Percentiles rank a stretch among this genome's conserved stretches.
Evolutionary conservation across 2,329 filamentous ascomycete species (phyloP).

Genomic region (Colletotrichum phormii): DNA sequence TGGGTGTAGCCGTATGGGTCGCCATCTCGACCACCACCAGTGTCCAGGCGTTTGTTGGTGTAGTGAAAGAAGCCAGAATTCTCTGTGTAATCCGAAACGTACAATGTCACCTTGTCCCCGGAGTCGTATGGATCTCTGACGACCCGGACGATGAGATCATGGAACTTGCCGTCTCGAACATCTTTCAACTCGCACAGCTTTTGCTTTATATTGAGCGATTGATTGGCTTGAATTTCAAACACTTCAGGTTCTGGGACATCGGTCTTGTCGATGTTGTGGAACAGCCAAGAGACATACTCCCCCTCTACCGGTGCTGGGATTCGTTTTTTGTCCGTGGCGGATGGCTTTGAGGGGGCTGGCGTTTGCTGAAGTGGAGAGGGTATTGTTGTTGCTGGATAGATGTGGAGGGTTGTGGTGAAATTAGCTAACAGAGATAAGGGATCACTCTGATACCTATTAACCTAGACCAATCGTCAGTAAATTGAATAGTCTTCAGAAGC

Average conservation of each 20-base stretch:
- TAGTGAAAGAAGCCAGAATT: slow-evolving; percentile 73
- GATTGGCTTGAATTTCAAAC: slow-evolving; percentile 53
- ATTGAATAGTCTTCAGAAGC: slow-evolving; percentile 2
- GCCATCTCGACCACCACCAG: slow-evolving; percentile 53
- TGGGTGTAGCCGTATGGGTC: slow-evolving; percentile 67
- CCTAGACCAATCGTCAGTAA: slow-evolving; percentile 44
- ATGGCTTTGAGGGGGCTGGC: slow-evolving; percentile 39
- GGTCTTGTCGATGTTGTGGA: slow-evolving; percentile 56
- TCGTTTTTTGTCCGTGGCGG: slow-evolving; percentile 38
- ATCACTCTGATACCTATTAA: slow-evolving; percentile 51
- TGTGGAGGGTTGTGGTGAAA: slow-evolving; percentile 53
- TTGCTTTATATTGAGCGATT: slow-evolving; percentile 57
- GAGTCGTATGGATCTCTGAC: slow-evolving; percentile 61
- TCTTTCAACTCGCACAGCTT: slow-evolving; percentile 77
- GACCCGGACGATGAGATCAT: slow-evolving; percentile 79
- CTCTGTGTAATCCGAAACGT: slow-evolving; percentile 85
- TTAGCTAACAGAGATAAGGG: slow-evolving; percentile 58
- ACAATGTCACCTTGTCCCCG: slow-evolving; percentile 68
- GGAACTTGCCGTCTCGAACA: slow-evolving; percentile 66
- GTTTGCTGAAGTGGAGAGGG: slow-evolving; percentile 50
- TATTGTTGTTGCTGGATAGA: slow-evolving; percentile 56
- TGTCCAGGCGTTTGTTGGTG: slow-evolving; percentile 43
- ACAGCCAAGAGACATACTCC: slow-evolving; percentile 61
- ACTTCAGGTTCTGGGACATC: slow-evolving; percentile 54
- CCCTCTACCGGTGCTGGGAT: slow-evolving; percentile 44